Conservation (phyloP, 169 alveolate genomes). For the Eimeria zaria region DNA sequence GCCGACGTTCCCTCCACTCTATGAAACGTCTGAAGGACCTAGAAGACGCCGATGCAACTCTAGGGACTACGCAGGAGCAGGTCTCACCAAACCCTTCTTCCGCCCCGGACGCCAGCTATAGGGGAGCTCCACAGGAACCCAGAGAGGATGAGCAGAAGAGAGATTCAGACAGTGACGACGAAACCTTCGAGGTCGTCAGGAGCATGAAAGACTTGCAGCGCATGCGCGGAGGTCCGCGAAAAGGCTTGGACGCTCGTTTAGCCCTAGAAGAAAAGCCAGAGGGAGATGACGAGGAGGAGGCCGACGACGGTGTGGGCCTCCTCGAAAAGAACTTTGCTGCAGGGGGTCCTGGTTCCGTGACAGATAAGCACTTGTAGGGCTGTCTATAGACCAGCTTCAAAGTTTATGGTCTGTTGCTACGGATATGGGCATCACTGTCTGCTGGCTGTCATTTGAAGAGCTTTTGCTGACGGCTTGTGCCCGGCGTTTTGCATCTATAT, state of each 20-base stretch:
- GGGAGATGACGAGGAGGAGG: slow-evolving; percentile 35
- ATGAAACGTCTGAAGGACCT: slow-evolving; percentile 47
- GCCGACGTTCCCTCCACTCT: slow-evolving; percentile 12
- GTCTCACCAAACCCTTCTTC: neutral
- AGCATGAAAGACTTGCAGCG: slow-evolving; percentile 72
- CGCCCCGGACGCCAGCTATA: neutral
- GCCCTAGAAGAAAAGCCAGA: neutral
- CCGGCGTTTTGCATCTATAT: neutral
- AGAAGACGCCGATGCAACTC: slow-evolving; percentile 43
- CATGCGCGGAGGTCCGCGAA: slow-evolving; percentile 64
- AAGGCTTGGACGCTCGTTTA: slow-evolving; percentile 42
- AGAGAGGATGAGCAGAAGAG: neutral
- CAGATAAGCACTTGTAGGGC: slow-evolving; percentile 49
- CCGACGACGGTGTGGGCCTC: slow-evolving; percentile 69
- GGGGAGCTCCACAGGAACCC: neutral
- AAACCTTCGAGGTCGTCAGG: slow-evolving; percentile 51
- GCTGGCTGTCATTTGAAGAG: neutral
- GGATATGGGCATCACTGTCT: neutral
- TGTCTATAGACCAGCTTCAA: neutral
- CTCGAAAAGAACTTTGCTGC: slow-evolving; percentile 61
- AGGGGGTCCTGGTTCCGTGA: slow-evolving; percentile 60
- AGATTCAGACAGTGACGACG: slow-evolving; percentile 40
- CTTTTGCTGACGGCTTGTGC: too few relatives aligned
- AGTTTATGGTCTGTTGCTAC: neutral
- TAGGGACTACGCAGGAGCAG: slow-evolving; percentile 8